Evolutionary conservation across 108 stramenopile genomes (phyloP), one percentile per base, ranked within the genome.

Genomic region (Nitzschia sp.): DNA sequence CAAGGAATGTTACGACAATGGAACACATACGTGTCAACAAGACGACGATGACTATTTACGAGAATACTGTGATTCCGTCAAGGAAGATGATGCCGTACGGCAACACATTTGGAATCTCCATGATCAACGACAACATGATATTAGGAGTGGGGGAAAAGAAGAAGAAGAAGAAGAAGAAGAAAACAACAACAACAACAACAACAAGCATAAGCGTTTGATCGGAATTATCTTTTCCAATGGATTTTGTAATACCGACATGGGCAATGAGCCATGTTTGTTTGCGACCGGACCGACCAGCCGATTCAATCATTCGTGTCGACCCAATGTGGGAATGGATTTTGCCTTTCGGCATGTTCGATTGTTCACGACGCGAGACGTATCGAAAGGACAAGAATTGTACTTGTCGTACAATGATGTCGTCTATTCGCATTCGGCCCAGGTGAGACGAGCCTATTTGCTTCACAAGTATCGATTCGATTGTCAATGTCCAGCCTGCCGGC

Each of bases 251-350:
- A 34, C 41, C 33, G 60, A 61, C 13, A 2, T 41, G 0, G 60
- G 60, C 0, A 25, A 4, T 8, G 60, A 61, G 23, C 60, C 60
- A 2, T 41, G 23, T 38, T 44, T 61, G 5, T 61, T 61, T 45
- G 60, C n/a, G 8, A n/a, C n/a, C n/a, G 60, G 60, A 22, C 15
- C 32, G 36, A 61, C 60, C 4, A 61, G 60, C 26, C 60, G 60
- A 2, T 61, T 61, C 41, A 61, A 61, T 41, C 60, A 64, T 33
- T 64, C 48, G 16, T 64, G 48, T 31, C 48, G 48, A 9, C 48
- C 63, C 29, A 64, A 64, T 52, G 27, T 63, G n/a, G 66, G 59
- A 13, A 68, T 68, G 45, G 58, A 60, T 0, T 53, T 75, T 15
- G 59, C 59, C 1, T 66, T 44, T n/a, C 45, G 60, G 53, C 48